Base-by-base conservation (phyloP, 768 basidiomycete genomes). In the Pleurotus salmoneostramineus region DNA sequence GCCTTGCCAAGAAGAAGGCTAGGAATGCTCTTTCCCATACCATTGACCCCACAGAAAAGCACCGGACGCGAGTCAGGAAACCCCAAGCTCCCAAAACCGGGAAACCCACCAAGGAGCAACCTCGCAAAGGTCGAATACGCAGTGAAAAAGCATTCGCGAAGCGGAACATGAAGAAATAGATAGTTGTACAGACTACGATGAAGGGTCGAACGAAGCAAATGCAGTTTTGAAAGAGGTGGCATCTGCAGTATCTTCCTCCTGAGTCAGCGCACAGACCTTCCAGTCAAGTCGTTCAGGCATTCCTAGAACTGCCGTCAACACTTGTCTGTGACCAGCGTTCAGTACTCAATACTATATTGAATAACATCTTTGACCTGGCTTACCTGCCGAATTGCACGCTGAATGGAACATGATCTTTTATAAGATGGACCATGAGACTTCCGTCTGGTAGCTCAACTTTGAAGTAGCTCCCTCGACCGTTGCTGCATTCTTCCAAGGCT, bases 321-420 rank as follows among this genome's bases (percentile, higher is more conserved):
- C 93, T 70, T 89, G 85, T 71, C 96, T 98, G 66, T 49, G 58
- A 50, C 21, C 21, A 27, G 21, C 42, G 57, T 56, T 40, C 11
- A 32, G 7, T 27, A 21, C 48, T 60, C 40, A 61, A 27, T 47
- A 47, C 10, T 4, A 34, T 21, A 6, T 12, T 14, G 36, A 50
- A n/a, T 14, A 21, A 27, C 37, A 34, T 32, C 15, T 12, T 50
- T n/a, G 34, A 21, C 1, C 27, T 6, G 1, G 34, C 85, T 67
- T 67, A 96, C 95, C 96, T 84, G 60, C 94, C 95, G 71, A 98
- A 98, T 68, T 98, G 94, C 46, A 98, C 76, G 62, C 87, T 87
- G 67, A 98, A 98, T 35, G 88, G 86, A 50, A 83, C 77, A 15
- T 87, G 79, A 34, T 86, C 84, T 66, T 86, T 86, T 65, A 98